Evolutionary conservation across 768 basidiomycete species (phyloP).

Genomic region (Tricholoma matsutake): DNA sequence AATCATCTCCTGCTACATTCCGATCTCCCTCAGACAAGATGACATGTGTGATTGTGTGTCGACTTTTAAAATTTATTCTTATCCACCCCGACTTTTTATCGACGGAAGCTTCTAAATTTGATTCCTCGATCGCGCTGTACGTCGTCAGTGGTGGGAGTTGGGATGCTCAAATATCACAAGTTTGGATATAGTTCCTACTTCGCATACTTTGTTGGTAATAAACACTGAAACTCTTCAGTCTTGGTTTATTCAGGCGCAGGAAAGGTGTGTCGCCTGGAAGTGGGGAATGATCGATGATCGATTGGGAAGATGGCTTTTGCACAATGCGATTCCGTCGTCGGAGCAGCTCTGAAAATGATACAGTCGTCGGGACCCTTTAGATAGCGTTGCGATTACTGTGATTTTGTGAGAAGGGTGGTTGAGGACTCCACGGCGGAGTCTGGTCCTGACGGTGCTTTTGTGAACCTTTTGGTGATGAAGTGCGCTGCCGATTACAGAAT

Average conservation of each 20-base stretch:
- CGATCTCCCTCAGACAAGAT: constrained; percentile 31
- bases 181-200: constrained; percentile 24
- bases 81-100: constrained; percentile 28
- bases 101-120: constrained; percentile 25
- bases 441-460: constrained; percentile 12
- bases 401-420: constrained; percentile 20
- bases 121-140: constrained; percentile 20
- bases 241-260: constrained; percentile 27
- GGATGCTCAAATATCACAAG: constrained; percentile 29
- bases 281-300: constrained; percentile 17
- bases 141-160: constrained; percentile 24
- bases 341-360: constrained; percentile 26
- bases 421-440: constrained; percentile 17
- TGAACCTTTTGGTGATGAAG: constrained; percentile 6
- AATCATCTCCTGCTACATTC: constrained; percentile 21
- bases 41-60: constrained; percentile 35
- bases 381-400: constrained; percentile 22
- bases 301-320: constrained; percentile 24
- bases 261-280: not conserved
- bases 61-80: constrained; percentile 13
- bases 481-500: not conserved
- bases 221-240: constrained; percentile 41
- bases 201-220: constrained; percentile 30
- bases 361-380: constrained; percentile 21
- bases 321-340: constrained; percentile 26